These are phyloP conservation scores for Mortierella antarctica DNA, from an alignment of 192 early-diverging fungal species.

Conservation along the genomic window DNA sequence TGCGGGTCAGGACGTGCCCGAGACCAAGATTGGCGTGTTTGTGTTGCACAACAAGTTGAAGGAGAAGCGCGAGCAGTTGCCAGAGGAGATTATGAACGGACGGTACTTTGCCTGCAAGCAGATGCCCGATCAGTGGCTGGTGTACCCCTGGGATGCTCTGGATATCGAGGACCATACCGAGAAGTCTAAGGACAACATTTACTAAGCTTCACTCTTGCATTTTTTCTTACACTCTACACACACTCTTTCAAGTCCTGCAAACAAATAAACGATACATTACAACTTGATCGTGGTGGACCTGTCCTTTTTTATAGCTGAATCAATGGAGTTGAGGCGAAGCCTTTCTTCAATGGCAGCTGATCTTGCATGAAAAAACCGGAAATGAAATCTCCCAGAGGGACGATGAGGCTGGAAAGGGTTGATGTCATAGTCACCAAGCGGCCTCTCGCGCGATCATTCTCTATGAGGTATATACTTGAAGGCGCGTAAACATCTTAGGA, in stretches of 20 bases:
- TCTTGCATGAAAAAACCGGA: no score
- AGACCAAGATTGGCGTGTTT: constrained; percentile 77
- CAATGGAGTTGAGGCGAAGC: no score
- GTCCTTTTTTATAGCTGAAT: no score
- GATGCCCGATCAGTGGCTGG: constrained; percentile 80
- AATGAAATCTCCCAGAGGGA: no score
- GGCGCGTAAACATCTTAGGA: no score
- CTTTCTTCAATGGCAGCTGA: no score
- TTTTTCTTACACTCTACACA: not conserved
- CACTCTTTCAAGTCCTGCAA: not conserved
- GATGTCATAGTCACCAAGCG: no score
- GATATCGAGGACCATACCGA: constrained; percentile 79
- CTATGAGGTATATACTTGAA: no score
- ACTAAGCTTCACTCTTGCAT: constrained; percentile 6
- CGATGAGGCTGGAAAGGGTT: no score
- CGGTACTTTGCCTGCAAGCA: constrained; percentile 78
- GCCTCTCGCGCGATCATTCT: no score
- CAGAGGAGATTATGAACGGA: constrained; percentile 64
- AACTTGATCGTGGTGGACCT: no score
- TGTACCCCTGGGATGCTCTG: constrained; percentile 79
- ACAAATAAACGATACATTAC: no score
- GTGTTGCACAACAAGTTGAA: constrained; percentile 86
- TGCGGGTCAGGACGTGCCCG: constrained; percentile 46
- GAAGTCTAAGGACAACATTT: constrained; percentile 47
- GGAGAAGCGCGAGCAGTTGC: constrained; percentile 72